Conservation (phyloP, 2,329 filamentous ascomycete species). For the Aspergillus felis region DNA sequence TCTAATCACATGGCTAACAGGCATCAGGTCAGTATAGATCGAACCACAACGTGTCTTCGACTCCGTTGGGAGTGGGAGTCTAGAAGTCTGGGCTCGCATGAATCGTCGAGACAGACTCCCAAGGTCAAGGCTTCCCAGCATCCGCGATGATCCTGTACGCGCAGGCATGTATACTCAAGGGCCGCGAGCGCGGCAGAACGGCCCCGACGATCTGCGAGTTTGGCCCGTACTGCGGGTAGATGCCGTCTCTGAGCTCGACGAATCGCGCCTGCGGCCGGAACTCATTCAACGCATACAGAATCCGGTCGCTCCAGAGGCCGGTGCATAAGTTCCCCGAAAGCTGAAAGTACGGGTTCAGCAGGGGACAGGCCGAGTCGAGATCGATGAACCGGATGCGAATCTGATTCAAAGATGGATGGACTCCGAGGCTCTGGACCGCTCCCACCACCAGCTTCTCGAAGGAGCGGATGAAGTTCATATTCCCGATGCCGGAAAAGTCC, state of each 20-base stretch:
- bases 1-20: neutral
- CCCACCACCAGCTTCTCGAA: constrained; percentile 67
- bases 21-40: neutral
- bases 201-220: constrained; percentile 31
- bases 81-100: neutral
- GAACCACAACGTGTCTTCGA: neutral
- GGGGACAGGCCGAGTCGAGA: constrained; percentile 66
- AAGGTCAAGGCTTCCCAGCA: constrained; percentile 26
- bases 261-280: constrained; percentile 59
- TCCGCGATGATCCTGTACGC: constrained; percentile 41
- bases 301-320: constrained; percentile 68
- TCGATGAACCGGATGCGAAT: constrained; percentile 72
- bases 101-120: neutral
- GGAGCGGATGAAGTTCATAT: constrained; percentile 66
- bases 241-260: constrained; percentile 60
- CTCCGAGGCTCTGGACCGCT: constrained; percentile 58
- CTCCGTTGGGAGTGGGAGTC: neutral
- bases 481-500: constrained; percentile 67
- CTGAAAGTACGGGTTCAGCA: constrained; percentile 69
- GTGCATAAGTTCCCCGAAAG: constrained; percentile 58
- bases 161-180: constrained; percentile 37
- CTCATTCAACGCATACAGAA: constrained; percentile 57
- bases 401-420: constrained; percentile 57
- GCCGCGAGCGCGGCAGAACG: constrained; percentile 36
- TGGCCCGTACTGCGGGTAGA: constrained; percentile 44